Conservation (phyloP, 2,329 filamentous ascomycete species). For the Pyricularia sp. region DNA sequence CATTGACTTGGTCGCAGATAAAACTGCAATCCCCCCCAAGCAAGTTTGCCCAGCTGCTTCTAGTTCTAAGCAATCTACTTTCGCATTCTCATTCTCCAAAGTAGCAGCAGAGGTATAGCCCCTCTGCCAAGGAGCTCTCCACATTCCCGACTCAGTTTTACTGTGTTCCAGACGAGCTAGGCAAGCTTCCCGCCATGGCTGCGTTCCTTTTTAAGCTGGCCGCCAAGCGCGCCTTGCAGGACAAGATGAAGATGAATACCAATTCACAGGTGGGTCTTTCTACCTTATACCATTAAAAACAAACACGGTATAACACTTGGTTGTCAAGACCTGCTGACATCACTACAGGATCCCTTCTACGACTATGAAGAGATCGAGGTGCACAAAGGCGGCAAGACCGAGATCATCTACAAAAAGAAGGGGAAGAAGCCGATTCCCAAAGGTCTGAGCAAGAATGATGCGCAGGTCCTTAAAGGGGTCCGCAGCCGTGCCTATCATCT, state of each 20-base stretch:
- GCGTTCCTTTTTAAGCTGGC: conserved; percentile 4
- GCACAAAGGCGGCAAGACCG: conserved; percentile 54
- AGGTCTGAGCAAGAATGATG: conserved; percentile 74
- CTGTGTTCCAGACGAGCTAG: neutral
- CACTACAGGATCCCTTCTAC: conserved; percentile 71
- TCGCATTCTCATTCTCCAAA: neutral
- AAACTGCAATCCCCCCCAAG: neutral
- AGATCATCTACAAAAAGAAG: conserved; percentile 82
- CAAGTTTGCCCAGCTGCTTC: neutral
- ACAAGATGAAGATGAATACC: conserved; percentile 12
- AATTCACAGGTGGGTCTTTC: conserved; percentile 11
- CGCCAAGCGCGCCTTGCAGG: conserved; percentile 10
- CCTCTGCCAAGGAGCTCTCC: neutral
- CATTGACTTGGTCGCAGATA: neutral
- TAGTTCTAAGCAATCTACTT: neutral
- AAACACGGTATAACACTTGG: neutral
- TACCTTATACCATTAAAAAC: neutral
- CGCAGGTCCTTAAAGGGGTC: conserved; percentile 68
- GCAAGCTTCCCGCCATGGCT: neutral
- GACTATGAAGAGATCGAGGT: conserved; percentile 69
- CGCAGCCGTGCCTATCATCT: conserved; percentile 76
- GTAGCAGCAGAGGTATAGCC: neutral
- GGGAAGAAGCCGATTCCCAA: conserved; percentile 72
- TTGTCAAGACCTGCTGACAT: neutral
- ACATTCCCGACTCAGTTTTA: neutral